These are phyloP conservation scores for Suhomyces chickasaworum DNA, from an alignment of 1,139 yeast genomes.

Conservation along the genomic window DNA sequence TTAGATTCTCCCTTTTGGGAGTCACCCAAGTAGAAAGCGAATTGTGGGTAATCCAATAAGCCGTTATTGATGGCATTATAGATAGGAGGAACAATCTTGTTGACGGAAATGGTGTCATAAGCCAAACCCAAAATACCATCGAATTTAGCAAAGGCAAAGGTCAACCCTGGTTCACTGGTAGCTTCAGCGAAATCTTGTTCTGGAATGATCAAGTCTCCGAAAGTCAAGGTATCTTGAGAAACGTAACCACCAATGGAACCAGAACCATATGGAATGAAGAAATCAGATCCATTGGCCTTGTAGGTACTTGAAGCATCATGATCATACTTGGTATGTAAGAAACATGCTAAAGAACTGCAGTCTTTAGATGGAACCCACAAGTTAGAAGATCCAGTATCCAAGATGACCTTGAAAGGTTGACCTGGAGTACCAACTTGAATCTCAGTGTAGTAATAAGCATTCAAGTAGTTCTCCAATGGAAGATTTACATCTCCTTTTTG, in stretches of 20 bases:
- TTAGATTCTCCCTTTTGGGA: slow-evolving; percentile 56
- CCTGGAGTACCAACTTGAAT: slow-evolving; percentile 90
- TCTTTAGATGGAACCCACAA: slow-evolving; percentile 93
- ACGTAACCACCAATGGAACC: slow-evolving; percentile 91
- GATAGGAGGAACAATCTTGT: slow-evolving; percentile 88
- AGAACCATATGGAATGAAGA: slow-evolving; percentile 86
- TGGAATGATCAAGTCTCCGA: slow-evolving; percentile 84
- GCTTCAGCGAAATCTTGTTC: slow-evolving; percentile 96
- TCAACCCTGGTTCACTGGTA: slow-evolving; percentile 94
- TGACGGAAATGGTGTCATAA: slow-evolving; percentile 85
- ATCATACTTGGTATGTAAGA: slow-evolving; percentile 86
- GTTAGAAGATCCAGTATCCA: slow-evolving; percentile 96
- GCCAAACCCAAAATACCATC: slow-evolving; percentile 97
- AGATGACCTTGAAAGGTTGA: slow-evolving; percentile 83
- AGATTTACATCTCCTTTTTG: slow-evolving; percentile 43
- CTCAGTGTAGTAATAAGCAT: slow-evolving; percentile 94
- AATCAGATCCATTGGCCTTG: slow-evolving; percentile 81
- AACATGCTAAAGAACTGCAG: slow-evolving; percentile 93
- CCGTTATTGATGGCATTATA: slow-evolving; percentile 85
- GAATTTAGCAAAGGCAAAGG: slow-evolving; percentile 96
- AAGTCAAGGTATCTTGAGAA: slow-evolving; percentile 74
- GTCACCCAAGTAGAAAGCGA: slow-evolving; percentile 90
- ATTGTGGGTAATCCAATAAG: slow-evolving; percentile 77
- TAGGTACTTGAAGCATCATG: slow-evolving; percentile 78
- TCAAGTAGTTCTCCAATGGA: slow-evolving; percentile 88